Evolutionary conservation across 2,329 filamentous ascomycete species (phyloP), one percentile per base, ranked within the genome.

Genomic region (Thelonectria blattea): DNA sequence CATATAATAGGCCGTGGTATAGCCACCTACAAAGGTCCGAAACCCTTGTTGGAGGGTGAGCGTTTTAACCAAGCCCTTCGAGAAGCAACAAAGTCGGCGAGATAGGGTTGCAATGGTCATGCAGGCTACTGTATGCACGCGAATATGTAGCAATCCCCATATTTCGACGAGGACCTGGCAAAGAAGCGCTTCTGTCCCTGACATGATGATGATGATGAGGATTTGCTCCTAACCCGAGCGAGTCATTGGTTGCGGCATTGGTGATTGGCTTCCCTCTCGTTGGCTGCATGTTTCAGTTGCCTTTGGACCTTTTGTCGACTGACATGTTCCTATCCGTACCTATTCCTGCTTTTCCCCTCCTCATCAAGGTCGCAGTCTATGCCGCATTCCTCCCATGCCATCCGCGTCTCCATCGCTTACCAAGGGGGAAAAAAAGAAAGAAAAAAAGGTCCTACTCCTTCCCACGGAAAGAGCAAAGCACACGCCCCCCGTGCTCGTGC

Each of bases 401-500:
- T 42, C 45, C 34, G 53, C 41, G 24, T 30, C 10, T 14, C 15
- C 22, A 27, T 14, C 27, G 27, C 24, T 37, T 22, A 24, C 22
- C 22, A 24, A 6, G 22, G 22, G n/a, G n/a, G n/a, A n/a, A n/a
- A n/a, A n/a, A 24, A 24, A 24, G 22, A 24, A 24, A 15, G 12
- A 27, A 42, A 50, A 56, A 56, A 60, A n/a, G n/a, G 58, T 60
- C 58, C 58, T 60, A 60, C 57, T 22, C 20, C 42, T 24, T 8
- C 41, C 22, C 6, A 24, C 22, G 3, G 6, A 24, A 24, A 24
- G 17, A 5, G 17, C 18, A 20, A 3, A 20, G 42, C 11, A 46
- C 41, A 12, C 12, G 24, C 41, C 39, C 41, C 27, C 14, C 27
- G 39, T 46, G 47, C 39, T 47, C 47, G 32, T 37, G 37, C 17